Evolutionary conservation across 306 rosid genomes (phyloP).

Genomic region (Prunus dulcis): DNA sequence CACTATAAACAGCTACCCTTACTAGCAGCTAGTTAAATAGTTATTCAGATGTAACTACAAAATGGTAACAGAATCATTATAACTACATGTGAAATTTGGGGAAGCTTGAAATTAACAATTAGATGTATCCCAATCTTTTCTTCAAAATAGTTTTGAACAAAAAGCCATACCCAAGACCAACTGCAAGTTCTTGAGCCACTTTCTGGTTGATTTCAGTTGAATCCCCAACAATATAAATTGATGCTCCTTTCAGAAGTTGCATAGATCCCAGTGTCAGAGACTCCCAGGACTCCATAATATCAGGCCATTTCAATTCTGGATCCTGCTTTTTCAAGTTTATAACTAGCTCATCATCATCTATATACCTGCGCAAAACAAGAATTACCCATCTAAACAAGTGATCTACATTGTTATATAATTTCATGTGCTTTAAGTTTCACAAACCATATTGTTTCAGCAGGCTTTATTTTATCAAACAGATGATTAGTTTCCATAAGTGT

Average conservation of each 20-base stretch:
- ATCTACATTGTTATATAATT: not conserved
- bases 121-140: not conserved
- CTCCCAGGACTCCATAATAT: constrained; percentile 82
- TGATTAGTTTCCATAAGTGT: constrained; percentile 69
- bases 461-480: constrained; percentile 75
- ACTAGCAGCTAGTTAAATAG: not conserved
- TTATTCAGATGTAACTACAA: not conserved
- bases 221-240: constrained; percentile 81
- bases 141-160: constrained; percentile 15
- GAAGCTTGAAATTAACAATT: not conserved
- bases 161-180: constrained; percentile 68
- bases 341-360: constrained; percentile 83
- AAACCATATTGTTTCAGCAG: constrained; percentile 92
- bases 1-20: not conserved
- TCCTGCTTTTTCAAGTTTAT: constrained; percentile 86
- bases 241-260: constrained; percentile 76
- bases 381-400: constrained; percentile 7
- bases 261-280: constrained; percentile 70
- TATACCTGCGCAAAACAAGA: constrained; percentile 57
- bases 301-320: constrained; percentile 91
- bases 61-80: not conserved
- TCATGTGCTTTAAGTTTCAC: constrained; percentile 22
- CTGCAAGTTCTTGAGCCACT: constrained; percentile 88
- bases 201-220: constrained; percentile 74
- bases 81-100: not conserved